A percentile compares a stretch with the other conserved stretches of the same genome.
Conservation (phyloP, 345 rosid genomes). For the Punica granatum region DNA sequence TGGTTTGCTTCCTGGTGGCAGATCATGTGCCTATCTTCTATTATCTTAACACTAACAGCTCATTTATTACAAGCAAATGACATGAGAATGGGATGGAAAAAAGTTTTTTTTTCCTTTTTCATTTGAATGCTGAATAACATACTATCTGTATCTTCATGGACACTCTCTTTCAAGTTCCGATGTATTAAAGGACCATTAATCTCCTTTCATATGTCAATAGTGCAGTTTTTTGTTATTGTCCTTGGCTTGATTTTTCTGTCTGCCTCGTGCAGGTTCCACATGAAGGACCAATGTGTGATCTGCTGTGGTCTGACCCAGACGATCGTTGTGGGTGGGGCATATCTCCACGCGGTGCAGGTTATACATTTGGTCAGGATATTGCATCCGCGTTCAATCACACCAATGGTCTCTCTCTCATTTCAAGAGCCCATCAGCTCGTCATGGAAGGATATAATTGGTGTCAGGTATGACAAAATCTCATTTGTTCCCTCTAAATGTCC, state of each 20-base stretch:
- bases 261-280: slow-evolving; percentile 64
- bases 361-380: slow-evolving; percentile 91
- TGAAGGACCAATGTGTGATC: slow-evolving; percentile 98
- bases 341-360: slow-evolving; percentile 96
- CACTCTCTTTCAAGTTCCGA: background rate
- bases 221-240: background rate
- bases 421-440: slow-evolving; percentile 94
- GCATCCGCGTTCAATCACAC: slow-evolving; percentile 78
- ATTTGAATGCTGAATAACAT: background rate
- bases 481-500: background rate
- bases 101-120: background rate
- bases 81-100: background rate
- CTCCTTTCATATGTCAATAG: background rate
- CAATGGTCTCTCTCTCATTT: slow-evolving; percentile 76
- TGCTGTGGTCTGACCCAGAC: slow-evolving; percentile 96
- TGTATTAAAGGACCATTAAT: background rate
- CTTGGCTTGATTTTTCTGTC: background rate
- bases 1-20: background rate
- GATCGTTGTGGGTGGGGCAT: slow-evolving; percentile 97
- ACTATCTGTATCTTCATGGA: background rate
- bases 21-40: background rate
- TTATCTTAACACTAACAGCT: background rate
- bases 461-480: slow-evolving; percentile 40
- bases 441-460: slow-evolving; percentile 97
- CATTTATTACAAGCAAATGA: background rate